Conservation (phyloP, 441 rosid species). For the Croton setiger region DNA sequence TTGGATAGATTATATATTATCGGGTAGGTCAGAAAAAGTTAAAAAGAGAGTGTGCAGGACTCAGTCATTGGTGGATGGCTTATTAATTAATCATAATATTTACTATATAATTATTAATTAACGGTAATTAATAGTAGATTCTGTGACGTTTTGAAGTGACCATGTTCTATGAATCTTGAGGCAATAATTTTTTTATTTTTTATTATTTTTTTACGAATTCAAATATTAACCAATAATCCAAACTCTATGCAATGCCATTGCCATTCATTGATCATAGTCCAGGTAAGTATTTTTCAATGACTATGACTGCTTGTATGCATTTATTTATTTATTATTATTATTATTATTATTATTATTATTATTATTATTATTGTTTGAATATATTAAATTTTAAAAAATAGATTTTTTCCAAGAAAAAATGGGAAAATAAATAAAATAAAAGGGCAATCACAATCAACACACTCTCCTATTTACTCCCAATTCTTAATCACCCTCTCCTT, state of each 20-base stretch:
- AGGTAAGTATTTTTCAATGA: not conserved
- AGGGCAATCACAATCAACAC: not conserved
- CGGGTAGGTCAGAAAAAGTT: constrained; percentile 5
- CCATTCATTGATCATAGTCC: too few relatives aligned
- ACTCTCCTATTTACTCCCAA: too few relatives aligned
- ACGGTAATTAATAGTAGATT: not conserved
- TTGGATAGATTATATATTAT: not conserved
- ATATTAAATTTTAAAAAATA: too few relatives aligned
- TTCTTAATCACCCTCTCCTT: too few relatives aligned
- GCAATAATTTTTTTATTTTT: not conserved
- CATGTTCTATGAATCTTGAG: constrained; percentile 28
- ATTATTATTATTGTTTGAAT: too few relatives aligned
- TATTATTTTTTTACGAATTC: not conserved
- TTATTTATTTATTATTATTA: too few relatives aligned
- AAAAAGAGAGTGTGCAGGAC: constrained; percentile 7
- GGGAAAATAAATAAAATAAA: not conserved
- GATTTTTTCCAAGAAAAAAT: not conserved
- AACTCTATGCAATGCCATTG: too few relatives aligned
- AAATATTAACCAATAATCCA: too few relatives aligned
- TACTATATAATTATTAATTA: not conserved
- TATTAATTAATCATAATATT: too few relatives aligned
- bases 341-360: too few relatives aligned
- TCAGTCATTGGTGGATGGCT: constrained; percentile 21
- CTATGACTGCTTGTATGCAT: not conserved
- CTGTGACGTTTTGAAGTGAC: constrained; percentile 17